Evolutionary conservation across 805 yeast species (phyloP), one percentile per base, ranked within the genome.

Genomic region (Jamesozyma lodderae): DNA sequence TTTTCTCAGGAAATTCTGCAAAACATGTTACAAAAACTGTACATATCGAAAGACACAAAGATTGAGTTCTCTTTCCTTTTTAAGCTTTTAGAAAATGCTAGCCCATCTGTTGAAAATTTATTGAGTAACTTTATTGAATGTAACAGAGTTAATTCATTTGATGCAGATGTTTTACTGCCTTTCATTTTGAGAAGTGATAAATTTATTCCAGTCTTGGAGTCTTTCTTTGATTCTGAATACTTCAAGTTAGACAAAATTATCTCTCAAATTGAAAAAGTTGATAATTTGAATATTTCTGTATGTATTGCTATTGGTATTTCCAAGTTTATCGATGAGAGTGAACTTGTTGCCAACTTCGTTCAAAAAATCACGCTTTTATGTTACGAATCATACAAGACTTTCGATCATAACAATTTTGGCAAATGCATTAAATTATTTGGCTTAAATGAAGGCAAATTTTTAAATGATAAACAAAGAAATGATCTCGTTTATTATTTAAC

Each of bases 401-500:
- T 40, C 2, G 22, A 29, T 28, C 37, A 25, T 9, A 10, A 22
- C 13, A 39, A 34, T 14, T 47, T 46, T 21, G 42, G 38, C n/a
- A 22, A 33, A 4, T 42, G 40, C 6, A 20, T 55, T 25, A 11
- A 38, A 14, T 30, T 53, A 17, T 47, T 50, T 24, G 34, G 29
- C 16, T 6, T 33, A 14, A 33, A 36, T 22, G 31, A 39, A 17
- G 14, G 35, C 9, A 9, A 43, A 33, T 16, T 42, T 18, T 24
- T 29, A 27, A 21, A 18, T 2, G 51, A 43, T 3, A 57, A 55
- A 1, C 52, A 67, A 17, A 53, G 45, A 15, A 21, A 21, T 0
- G 20, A 26, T 1, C 31, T 62, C n/a, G 28, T 67, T 10, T 45
- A 46, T 3, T 62, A 52, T 43, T 41, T 62, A 3, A 44, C 57